Evolutionary conservation across 2,329 filamentous ascomycete genomes (phyloP).

Genomic region (Acephala macrosclerotiorum): DNA sequence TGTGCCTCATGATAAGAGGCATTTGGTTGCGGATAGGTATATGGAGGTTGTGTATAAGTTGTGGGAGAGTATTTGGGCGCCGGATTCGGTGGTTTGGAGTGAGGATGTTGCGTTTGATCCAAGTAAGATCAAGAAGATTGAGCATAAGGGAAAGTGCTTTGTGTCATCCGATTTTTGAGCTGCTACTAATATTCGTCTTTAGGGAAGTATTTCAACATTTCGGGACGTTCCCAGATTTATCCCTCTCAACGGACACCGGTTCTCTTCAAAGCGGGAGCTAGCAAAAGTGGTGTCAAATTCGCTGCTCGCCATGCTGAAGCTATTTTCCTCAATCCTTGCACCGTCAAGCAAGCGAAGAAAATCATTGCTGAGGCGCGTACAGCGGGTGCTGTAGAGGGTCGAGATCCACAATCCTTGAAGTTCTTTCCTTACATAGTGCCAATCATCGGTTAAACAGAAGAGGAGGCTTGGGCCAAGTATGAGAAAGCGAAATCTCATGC

Average conservation of each 20-base stretch:
- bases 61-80: slow-evolving; percentile 71
- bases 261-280: slow-evolving; percentile 73
- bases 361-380: slow-evolving; percentile 51
- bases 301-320: slow-evolving; percentile 74
- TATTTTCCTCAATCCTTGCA: slow-evolving; percentile 71
- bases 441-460: slow-evolving; percentile 67
- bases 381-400: slow-evolving; percentile 57
- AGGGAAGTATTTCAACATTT: slow-evolving; percentile 16
- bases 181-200: no score
- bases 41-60: slow-evolving; percentile 59
- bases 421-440: slow-evolving; percentile 44
- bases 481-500: slow-evolving; percentile 51
- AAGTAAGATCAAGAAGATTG: slow-evolving; percentile 5
- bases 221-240: slow-evolving; percentile 54
- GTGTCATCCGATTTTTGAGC: no score
- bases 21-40: slow-evolving; percentile 68
- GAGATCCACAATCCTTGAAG: slow-evolving; percentile 48
- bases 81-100: slow-evolving; percentile 61
- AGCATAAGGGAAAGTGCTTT: neutral
- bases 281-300: slow-evolving; percentile 68
- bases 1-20: slow-evolving; percentile 69
- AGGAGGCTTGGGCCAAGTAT: slow-evolving; percentile 70
- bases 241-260: slow-evolving; percentile 72
- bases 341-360: slow-evolving; percentile 64
- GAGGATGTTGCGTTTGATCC: slow-evolving; percentile 5